Conservation (phyloP, 2,329 filamentous ascomycete genomes). For the Periconia digitata region DNA sequence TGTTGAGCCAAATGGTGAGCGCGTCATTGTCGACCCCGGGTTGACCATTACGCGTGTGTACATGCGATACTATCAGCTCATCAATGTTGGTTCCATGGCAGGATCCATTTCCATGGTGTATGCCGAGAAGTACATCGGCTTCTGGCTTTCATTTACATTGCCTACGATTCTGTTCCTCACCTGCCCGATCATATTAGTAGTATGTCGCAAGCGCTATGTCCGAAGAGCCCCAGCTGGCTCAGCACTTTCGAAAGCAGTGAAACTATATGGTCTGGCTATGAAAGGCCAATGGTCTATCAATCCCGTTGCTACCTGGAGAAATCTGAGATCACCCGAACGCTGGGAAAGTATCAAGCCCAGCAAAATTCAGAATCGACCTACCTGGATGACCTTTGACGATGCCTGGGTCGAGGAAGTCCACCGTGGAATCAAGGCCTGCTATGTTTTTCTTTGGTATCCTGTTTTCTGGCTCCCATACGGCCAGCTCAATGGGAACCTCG, state of each 20-base stretch:
- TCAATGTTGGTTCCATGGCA: slow-evolving; percentile 58
- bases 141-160: slow-evolving; percentile 71
- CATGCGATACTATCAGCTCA: slow-evolving; percentile 33
- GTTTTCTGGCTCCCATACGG: slow-evolving; percentile 52
- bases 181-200: slow-evolving; percentile 62
- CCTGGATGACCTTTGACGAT: slow-evolving; percentile 82
- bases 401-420: slow-evolving; percentile 68
- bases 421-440: slow-evolving; percentile 42
- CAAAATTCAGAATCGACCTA: slow-evolving; percentile 60
- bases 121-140: slow-evolving; percentile 74
- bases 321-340: slow-evolving; percentile 59
- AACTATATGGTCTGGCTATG: slow-evolving; percentile 61
- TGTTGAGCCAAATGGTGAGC: slow-evolving; percentile 58
- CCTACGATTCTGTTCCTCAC: slow-evolving; percentile 66
- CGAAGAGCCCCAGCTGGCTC: slow-evolving; percentile 70
- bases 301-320: slow-evolving; percentile 60
- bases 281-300: slow-evolving; percentile 66
- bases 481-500: slow-evolving; percentile 58
- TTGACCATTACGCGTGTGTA: slow-evolving; percentile 68
- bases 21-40: slow-evolving; percentile 70
- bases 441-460: slow-evolving; percentile 57
- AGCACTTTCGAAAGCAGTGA: slow-evolving; percentile 67
- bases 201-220: slow-evolving; percentile 64
- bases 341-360: slow-evolving; percentile 73
- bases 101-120: slow-evolving; percentile 70